Evolutionary conservation across 352 stramenopile species (phyloP), one percentile per base, ranked within the genome.

Genomic region (Phytophthora macrochlamydospora): DNA sequence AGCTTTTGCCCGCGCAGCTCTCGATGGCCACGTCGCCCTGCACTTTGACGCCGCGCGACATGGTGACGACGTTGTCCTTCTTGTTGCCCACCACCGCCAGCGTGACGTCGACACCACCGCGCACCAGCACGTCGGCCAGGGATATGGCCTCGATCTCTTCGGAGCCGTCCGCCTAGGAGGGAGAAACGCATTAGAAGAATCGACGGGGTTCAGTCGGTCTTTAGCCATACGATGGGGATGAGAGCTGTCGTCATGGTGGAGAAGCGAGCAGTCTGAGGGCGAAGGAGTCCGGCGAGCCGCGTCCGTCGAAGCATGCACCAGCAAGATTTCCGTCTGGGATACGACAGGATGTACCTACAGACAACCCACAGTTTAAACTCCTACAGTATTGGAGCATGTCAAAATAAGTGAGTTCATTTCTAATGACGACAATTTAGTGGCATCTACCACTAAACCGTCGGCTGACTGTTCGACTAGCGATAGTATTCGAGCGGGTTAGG

Each of bases 71-170:
- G 59, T 93, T 93, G 14, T 84, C 35, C 3, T 53, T 49, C 32
- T 92, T 89, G 9, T 63, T 61, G 0, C 84, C 83, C 33, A 92
- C 83, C 11, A 75, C 83, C 13, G 84, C 86, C 7, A 93, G 50
- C 35, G 84, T 94, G 29, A 91, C 83, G 51, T 84, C 46, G 18
- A 93, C 73, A 33, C 83, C 84, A 24, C 83, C 87, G 51, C 85
- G 84, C 42, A 83, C 79, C 42, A 95, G 71, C 44, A 95, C 85
- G 52, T 93, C 81, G 1, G 84, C 76, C 9, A 95, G 58, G 32
- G 84, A 87, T 52, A 92, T 76, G 24, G 87, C 87, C 67, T 95
- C 87, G 60, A 93, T 92, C 57, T 95, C 87, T 76, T 95, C 87
- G 30, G 69, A 91, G 42, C 81, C 87, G 62, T 93, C 83, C n/a